Conservation (phyloP, 176 grass and related monocot species). For the Paspalum vaginatum region DNA sequence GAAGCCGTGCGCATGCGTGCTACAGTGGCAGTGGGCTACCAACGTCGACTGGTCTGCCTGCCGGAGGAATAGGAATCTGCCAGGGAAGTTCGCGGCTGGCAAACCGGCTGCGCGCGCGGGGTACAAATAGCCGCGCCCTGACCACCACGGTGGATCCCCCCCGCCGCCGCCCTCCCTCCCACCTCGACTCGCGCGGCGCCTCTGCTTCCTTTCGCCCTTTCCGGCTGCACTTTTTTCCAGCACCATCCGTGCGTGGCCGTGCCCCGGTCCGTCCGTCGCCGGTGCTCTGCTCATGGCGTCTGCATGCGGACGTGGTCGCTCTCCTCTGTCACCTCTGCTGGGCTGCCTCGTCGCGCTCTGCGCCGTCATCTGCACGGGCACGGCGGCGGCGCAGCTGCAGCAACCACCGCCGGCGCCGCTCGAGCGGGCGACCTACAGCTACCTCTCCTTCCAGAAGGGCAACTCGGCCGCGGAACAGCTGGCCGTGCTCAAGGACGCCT, state of each 20-base stretch:
- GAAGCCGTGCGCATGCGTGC: background rate
- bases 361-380: background rate
- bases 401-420: background rate
- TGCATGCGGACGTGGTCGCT: background rate
- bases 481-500: background rate
- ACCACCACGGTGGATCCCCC: background rate
- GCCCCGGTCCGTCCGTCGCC: too few relatives aligned
- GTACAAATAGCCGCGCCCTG: background rate
- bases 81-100: constrained; percentile 3
- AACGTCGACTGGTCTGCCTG: background rate
- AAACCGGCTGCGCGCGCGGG: background rate
- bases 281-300: constrained; percentile 10
- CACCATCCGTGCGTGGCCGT: background rate
- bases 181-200: too few relatives aligned
- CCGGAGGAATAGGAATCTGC: constrained; percentile 3
- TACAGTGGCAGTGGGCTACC: too few relatives aligned
- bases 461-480: background rate
- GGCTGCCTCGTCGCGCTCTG: background rate
- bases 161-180: too few relatives aligned
- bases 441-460: constrained; percentile 11
- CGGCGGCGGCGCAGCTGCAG: constrained; percentile 17
- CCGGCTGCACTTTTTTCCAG: background rate
- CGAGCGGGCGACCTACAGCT: background rate
- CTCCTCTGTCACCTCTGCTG: background rate
- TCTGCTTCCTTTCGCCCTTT: background rate